phyloP scores from a whole-genome alignment of 2,329 filamentous ascomycete species.

The Aspergillus versicolor region DNA sequence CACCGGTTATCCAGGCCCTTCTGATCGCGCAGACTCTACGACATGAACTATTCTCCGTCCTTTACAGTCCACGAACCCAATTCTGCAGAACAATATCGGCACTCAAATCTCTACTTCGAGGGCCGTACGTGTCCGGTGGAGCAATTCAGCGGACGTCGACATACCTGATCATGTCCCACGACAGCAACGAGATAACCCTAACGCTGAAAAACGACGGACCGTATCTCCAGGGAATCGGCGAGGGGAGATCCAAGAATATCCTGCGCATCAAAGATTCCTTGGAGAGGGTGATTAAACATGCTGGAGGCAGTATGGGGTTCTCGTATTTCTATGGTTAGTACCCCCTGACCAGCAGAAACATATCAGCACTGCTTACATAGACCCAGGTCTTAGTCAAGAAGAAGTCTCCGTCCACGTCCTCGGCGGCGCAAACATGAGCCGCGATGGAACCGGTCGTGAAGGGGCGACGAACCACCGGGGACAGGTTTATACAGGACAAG shows the following conservation, averaged over 20 bases:
- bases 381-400: slow-evolving; percentile 8
- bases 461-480: slow-evolving; percentile 64
- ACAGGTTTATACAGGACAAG: slow-evolving; percentile 57
- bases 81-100: neutral
- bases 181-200: slow-evolving; percentile 61
- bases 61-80: neutral
- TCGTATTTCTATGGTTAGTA: neutral
- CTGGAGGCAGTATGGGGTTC: slow-evolving; percentile 43
- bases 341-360: neutral
- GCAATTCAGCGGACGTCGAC: slow-evolving; percentile 61
- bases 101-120: slow-evolving; percentile 24
- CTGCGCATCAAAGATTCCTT: slow-evolving; percentile 16
- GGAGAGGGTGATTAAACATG: neutral
- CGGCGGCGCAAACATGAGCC: slow-evolving; percentile 63
- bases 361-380: neutral
- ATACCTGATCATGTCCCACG: slow-evolving; percentile 67
- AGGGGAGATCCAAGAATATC: slow-evolving; percentile 17
- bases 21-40: slow-evolving; percentile 10
- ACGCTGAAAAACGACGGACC: slow-evolving; percentile 57
- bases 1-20: slow-evolving; percentile 13
- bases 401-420: slow-evolving; percentile 62
- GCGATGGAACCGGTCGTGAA: slow-evolving; percentile 55
- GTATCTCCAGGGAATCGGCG: slow-evolving; percentile 4
- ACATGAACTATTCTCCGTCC: neutral
- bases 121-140: slow-evolving; percentile 57